Conservation (phyloP, 106 monocot genomes). For the Platanthera zijinensis region DNA sequence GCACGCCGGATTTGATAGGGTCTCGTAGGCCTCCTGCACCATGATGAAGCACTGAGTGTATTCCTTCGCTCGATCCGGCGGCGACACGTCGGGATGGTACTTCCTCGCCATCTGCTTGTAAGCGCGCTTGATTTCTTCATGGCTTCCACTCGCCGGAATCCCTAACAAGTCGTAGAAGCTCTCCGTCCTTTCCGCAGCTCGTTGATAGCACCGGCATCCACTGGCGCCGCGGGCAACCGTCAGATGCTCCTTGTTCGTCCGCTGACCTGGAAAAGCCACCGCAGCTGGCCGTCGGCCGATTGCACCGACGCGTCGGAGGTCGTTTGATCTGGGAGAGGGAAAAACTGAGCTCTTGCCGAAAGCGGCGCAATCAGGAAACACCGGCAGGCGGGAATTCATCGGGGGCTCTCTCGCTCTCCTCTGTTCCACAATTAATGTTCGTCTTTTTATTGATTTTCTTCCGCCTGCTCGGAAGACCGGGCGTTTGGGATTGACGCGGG, state of each 20-base stretch:
- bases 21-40: constrained; percentile 72
- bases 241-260: not conserved
- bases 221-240: constrained; percentile 2
- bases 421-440: no score
- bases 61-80: constrained; percentile 43
- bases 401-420: not conserved
- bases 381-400: not conserved
- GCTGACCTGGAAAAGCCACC: no score
- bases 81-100: constrained; percentile 36
- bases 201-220: constrained; percentile 1
- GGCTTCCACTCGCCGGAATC: constrained; percentile 28
- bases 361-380: not conserved
- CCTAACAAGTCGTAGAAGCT: constrained; percentile 60
- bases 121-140: constrained; percentile 28
- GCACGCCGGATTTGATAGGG: constrained; percentile 71
- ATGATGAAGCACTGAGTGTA: constrained; percentile 55
- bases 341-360: not conserved
- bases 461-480: no score
- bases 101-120: constrained; percentile 35
- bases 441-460: no score
- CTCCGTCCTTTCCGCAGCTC: not conserved
- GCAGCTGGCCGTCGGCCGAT: not conserved
- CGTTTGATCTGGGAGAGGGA: not conserved
- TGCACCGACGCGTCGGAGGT: not conserved
- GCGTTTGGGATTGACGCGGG: no score